A percentile compares a stretch with the other conserved stretches of the same genome.
Conservation (phyloP, 2,329 filamentous ascomycete species). For the Macrophomina pseudophaseolina region DNA sequence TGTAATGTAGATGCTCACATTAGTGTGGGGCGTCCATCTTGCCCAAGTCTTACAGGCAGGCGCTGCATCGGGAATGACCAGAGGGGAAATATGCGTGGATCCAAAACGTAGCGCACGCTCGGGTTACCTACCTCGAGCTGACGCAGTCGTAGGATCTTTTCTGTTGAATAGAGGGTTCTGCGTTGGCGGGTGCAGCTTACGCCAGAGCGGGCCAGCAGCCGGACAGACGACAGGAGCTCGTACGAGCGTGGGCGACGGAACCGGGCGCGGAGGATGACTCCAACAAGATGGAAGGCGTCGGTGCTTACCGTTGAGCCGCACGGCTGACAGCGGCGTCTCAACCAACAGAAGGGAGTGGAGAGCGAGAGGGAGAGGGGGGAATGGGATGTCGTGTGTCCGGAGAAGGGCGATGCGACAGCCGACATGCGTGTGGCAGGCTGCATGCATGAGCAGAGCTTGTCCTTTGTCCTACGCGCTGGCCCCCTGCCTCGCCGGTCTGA, state of each 20-base stretch:
- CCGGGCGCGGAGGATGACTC: not conserved
- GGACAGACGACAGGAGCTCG: not conserved
- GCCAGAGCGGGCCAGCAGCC: not conserved
- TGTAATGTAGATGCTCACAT: no score
- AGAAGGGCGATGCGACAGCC: conserved; percentile 8
- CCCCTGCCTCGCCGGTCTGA: not conserved
- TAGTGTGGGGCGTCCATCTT: no score
- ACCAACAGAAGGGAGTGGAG: not conserved
- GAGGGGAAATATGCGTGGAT: not conserved
- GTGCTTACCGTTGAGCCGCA: conserved; percentile 14
- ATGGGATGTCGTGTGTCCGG: not conserved
- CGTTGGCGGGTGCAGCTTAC: not conserved
- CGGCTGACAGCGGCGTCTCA: not conserved
- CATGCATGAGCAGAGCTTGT: conserved; percentile 5
- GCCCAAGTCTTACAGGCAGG: not conserved
- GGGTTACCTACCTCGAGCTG: not conserved
- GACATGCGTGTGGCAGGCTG: not conserved
- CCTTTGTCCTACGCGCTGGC: not conserved
- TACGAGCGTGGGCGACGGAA: not conserved
- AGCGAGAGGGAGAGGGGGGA: not conserved
- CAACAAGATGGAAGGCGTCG: not conserved
- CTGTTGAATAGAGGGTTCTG: not conserved
- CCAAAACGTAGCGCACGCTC: not conserved
- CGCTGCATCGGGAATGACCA: not conserved
- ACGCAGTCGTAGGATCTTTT: not conserved